Base-by-base conservation (phyloP, 2,329 filamentous ascomycete species). In the Penicillium janthinellum region DNA sequence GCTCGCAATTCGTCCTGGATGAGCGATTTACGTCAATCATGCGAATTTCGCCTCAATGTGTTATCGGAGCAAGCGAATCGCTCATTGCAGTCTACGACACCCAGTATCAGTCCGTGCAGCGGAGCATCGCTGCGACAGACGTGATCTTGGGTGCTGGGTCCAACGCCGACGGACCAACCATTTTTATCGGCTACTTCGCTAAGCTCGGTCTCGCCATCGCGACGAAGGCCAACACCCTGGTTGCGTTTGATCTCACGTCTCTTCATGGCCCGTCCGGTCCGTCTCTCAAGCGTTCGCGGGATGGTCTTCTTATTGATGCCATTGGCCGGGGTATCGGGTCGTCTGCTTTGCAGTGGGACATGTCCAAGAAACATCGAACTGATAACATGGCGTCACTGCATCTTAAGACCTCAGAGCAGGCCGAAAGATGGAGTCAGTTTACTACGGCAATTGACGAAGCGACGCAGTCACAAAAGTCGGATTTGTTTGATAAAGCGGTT, bases 41-140 rank as follows among this genome's bases (percentile, higher is more conserved):
- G 71, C 77, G 78, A 34, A 71, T 80, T 44, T 79, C 78, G 5
- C 70, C 77, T 5, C 74, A 77, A 48, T 75, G 75, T 14, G 73
- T 81, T 12, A 77, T 80, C 54, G 77, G 70, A 8, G 76, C 76
- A 8, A 75, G 73, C 25, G 67, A 76, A 41, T 78, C 77, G 15
- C 68, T 75, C n/a, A 67, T 82, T 25, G 77, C 75, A 2, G 64
- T 82, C 6, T 79, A 80, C 56, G 78, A 81, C 63, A 76, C 79
- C n/a, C 76, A 78, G 50, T 82, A 79, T 63, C 73, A 77, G 61
- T 79, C 79, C 1, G 70, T 81, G 14, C 79, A 81, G 62, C 75
- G 77, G 54, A 76, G 75, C 55, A 75, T 79, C 54, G 61, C 74
- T 14, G 59, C 73, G 12, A 53, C 65, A n/a, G 67, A 75, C 59